Percentiles rank a stretch among this genome's conserved stretches.
These are phyloP conservation scores for Brachypodium distachyon DNA, from an alignment of 202 grass and related monocot species.

Conservation along the genomic window DNA sequence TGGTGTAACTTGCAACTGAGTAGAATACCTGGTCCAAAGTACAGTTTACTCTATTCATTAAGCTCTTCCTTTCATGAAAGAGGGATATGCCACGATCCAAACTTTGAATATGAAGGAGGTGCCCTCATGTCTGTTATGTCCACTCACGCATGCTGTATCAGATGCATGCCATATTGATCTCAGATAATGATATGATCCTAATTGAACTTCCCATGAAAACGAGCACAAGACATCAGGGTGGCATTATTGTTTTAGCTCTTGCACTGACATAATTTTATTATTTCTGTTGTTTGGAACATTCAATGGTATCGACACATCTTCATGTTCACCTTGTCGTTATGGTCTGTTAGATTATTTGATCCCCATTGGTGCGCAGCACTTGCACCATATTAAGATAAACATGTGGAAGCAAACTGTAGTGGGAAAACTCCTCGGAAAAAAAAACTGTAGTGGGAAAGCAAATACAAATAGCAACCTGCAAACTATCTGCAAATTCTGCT, in stretches of 20 bases:
- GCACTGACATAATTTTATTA: not conserved
- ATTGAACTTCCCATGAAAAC: not conserved
- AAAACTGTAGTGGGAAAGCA: not conserved
- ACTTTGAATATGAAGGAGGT: not conserved
- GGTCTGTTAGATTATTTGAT: not conserved
- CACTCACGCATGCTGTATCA: not conserved
- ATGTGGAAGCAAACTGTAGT: not conserved
- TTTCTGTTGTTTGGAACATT: not conserved
- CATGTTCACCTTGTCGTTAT: not conserved
- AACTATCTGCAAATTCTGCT: not conserved
- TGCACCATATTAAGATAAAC: not conserved
- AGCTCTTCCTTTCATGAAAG: not conserved
- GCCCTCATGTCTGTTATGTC: not conserved
- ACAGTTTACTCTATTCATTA: no score
- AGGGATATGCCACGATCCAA: not conserved
- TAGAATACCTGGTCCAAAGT: no score
- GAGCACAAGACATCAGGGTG: not conserved
- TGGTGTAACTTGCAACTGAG: no score
- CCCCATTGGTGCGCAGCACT: not conserved
- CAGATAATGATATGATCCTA: not conserved
- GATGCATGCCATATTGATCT: not conserved
- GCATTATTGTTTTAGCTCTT: not conserved
- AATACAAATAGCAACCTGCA: not conserved
- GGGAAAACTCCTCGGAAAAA: no score
- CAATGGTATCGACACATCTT: not conserved